Percentiles rank a stretch among this genome's conserved stretches.
phyloP scores from a whole-genome alignment of 1,284 basidiomycete species.

The Pascua guehoae region DNA sequence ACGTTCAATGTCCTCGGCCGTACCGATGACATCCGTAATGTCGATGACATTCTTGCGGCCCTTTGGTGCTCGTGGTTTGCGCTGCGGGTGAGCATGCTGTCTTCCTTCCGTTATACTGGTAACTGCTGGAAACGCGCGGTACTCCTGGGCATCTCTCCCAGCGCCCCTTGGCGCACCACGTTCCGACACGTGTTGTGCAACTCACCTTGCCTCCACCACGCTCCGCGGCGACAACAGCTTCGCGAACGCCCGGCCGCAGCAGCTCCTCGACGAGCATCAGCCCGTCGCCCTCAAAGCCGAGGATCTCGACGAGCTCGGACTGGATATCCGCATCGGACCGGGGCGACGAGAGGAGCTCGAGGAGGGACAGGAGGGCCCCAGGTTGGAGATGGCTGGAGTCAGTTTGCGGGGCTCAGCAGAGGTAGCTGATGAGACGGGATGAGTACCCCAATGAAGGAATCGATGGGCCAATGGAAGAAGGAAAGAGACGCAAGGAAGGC shows the following conservation, averaged over 20 bases:
- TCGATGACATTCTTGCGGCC: constrained; percentile 27
- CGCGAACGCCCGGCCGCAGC: constrained; percentile 30
- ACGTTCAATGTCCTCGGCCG: constrained; percentile 27
- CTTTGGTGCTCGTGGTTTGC: background rate
- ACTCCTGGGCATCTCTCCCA: constrained; percentile 6
- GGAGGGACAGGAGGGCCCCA: constrained; percentile 30
- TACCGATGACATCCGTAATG: constrained; percentile 40
- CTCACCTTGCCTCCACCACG: constrained; percentile 8
- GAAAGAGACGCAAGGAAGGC: no score
- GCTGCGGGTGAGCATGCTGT: background rate
- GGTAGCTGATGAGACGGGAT: no score
- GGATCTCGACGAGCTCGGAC: constrained; percentile 69
- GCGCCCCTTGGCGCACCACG: background rate
- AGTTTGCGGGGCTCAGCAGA: background rate
- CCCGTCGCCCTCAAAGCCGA: constrained; percentile 72
- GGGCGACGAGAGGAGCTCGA: constrained; percentile 31
- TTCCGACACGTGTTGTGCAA: constrained; percentile 10
- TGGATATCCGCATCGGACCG: constrained; percentile 67
- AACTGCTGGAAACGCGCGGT: no score
- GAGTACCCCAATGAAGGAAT: background rate
- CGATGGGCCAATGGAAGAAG: no score
- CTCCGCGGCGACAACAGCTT: constrained; percentile 16
- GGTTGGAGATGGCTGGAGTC: constrained; percentile 15
- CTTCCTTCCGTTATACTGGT: background rate
- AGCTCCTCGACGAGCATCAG: constrained; percentile 45